These are phyloP conservation scores for Lasiodiplodia hormozganensis DNA, from an alignment of 2,329 filamentous ascomycete genomes.

Conservation along the genomic window DNA sequence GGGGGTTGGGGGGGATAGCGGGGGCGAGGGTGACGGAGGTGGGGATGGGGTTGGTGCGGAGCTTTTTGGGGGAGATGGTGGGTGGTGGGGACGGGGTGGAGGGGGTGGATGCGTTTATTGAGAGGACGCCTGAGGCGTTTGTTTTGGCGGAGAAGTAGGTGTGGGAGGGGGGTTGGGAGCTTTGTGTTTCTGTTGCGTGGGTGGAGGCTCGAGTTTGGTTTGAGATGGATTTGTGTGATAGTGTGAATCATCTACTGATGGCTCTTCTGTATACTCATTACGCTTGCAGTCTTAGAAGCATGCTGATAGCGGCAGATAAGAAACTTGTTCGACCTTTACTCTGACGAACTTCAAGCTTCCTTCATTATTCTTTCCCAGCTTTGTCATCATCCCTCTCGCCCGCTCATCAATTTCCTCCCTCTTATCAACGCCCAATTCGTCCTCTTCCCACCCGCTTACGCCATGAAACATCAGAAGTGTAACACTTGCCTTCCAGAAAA, in stretches of 20 bases:
- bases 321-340: too few species aligned
- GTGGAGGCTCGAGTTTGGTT: too few species aligned
- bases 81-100: not conserved
- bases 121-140: not conserved
- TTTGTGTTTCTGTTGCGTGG: too few species aligned
- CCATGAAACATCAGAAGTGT: constrained; percentile 3
- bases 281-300: too few species aligned
- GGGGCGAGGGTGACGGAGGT: not conserved
- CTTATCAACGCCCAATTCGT: not conserved
- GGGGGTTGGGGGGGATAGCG: not conserved
- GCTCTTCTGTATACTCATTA: too few species aligned
- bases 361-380: not conserved
- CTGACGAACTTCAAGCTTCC: not conserved
- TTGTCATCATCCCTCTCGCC: not conserved
- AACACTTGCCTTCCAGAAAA: constrained; percentile 9
- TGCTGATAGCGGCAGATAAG: too few species aligned
- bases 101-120: not conserved
- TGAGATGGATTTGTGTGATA: too few species aligned
- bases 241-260: too few species aligned
- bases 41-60: not conserved
- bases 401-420: not conserved
- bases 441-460: not conserved
- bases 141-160: not conserved
- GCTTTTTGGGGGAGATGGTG: not conserved
- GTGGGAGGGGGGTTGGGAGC: too few species aligned